Evolutionary conservation across 2,329 filamentous ascomycete genomes (phyloP).

Genomic region (Diaporthe vexans): DNA sequence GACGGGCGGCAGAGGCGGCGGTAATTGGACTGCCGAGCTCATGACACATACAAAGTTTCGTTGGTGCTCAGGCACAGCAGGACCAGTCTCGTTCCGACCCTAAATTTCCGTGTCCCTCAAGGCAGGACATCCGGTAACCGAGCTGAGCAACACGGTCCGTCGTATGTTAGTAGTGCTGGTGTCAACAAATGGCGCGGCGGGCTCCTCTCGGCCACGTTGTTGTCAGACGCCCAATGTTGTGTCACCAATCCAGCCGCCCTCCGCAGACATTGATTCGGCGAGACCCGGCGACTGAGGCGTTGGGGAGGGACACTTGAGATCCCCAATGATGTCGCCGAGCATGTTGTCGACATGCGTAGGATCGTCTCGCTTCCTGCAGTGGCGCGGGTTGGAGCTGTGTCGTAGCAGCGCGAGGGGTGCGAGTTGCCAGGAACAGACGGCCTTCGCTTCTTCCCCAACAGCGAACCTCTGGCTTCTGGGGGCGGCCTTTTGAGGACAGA

Average conservation of each 20-base stretch:
- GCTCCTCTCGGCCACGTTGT: slow-evolving; percentile 24
- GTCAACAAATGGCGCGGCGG: not conserved
- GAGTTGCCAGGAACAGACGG: not conserved
- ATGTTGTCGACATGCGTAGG: not conserved
- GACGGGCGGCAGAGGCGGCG: not conserved
- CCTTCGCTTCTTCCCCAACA: not conserved
- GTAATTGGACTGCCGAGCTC: slow-evolving; percentile 24
- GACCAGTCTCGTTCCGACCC: not conserved
- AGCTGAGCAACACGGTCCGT: not conserved
- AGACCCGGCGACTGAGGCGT: slow-evolving; percentile 4
- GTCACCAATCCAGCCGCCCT: slow-evolving; percentile 27
- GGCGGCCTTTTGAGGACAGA: not conserved
- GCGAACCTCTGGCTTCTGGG: not conserved
- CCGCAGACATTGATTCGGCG: slow-evolving; percentile 12
- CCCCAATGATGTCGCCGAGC: not conserved
- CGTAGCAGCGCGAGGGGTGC: not conserved
- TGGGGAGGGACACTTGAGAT: not conserved
- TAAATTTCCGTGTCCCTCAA: not conserved
- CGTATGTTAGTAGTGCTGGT: slow-evolving; percentile 3
- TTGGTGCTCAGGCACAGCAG: not conserved
- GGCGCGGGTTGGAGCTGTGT: not conserved
- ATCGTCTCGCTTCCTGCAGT: slow-evolving; percentile 1
- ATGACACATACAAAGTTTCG: slow-evolving; percentile 33
- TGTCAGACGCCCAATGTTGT: slow-evolving; percentile 32
- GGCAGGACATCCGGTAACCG: not conserved